Evolutionary conservation across 2,329 filamentous ascomycete genomes (phyloP).

Genomic region (Stylonectria norvegica): DNA sequence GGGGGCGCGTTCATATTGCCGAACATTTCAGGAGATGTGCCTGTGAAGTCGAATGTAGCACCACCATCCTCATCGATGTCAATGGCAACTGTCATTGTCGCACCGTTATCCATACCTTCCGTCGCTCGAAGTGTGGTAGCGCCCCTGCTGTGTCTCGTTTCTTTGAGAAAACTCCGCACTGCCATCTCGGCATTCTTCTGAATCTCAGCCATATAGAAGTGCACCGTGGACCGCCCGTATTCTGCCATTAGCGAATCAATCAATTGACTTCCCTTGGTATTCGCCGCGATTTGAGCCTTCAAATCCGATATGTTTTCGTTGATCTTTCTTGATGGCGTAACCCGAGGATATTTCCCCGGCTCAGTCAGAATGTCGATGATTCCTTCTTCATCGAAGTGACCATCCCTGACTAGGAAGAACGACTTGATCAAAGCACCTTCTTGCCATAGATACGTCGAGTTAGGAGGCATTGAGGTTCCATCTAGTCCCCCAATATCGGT

Average conservation of each 20-base stretch:
- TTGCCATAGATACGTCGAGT: conserved; percentile 39
- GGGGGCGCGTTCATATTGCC: conserved; percentile 35
- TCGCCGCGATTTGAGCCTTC: conserved; percentile 41
- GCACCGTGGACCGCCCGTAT: conserved; percentile 27
- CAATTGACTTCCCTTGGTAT: conserved; percentile 35
- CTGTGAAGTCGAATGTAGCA: conserved; percentile 36
- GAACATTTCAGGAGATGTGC: conserved; percentile 31
- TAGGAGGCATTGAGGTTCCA: conserved; percentile 26
- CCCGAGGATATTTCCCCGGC: conserved; percentile 33
- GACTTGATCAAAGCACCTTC: conserved; percentile 39
- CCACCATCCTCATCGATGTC: conserved; percentile 26
- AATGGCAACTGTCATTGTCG: conserved; percentile 29
- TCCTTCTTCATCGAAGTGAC: conserved; percentile 31
- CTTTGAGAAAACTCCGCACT: conserved; percentile 26
- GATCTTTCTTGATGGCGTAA: conserved; percentile 32
- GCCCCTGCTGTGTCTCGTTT: conserved; percentile 45
- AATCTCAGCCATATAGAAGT: conserved; percentile 34
- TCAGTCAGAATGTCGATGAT: conserved; percentile 27
- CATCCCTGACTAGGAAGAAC: conserved; percentile 34
- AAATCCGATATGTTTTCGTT: conserved; percentile 41
- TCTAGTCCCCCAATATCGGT: conserved; percentile 15
- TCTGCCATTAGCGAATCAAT: conserved; percentile 30
- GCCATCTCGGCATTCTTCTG: conserved; percentile 33
- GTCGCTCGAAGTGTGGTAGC: conserved; percentile 17
- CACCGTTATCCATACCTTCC: conserved; percentile 37